A percentile compares a stretch with the other conserved stretches of the same genome.
Evolutionary conservation across 73 alveolate species (phyloP).

Genomic region (Paramecium pentaurelia): DNA sequence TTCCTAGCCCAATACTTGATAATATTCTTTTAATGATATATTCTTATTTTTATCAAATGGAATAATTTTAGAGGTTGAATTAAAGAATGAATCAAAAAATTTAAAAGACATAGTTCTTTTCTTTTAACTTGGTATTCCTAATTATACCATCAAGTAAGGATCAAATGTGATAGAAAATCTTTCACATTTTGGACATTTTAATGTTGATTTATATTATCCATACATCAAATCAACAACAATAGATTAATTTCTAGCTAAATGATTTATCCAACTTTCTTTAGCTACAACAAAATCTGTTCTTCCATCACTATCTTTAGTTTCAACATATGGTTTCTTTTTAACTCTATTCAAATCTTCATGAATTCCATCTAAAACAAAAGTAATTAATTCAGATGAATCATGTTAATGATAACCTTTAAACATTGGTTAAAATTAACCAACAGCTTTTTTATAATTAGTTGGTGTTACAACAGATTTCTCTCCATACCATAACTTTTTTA

Average conservation of each 20-base stretch:
- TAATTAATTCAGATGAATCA: constrained; percentile 78
- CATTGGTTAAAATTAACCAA: constrained; percentile 54
- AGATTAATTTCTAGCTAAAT: constrained; percentile 89
- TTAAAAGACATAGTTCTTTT: constrained; percentile 24
- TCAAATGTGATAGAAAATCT: constrained; percentile 92
- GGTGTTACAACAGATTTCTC: constrained; percentile 36
- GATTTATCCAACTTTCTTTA: constrained; percentile 86
- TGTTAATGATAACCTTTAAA: constrained; percentile 55
- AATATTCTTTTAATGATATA: not conserved
- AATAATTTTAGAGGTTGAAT: not conserved
- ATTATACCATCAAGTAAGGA: constrained; percentile 86
- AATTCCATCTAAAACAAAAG: constrained; percentile 85
- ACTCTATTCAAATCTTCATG: constrained; percentile 97
- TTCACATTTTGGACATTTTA: constrained; percentile 90
- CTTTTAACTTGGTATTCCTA: constrained; percentile 88
- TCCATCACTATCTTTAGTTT: constrained; percentile 68
- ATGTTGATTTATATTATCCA: constrained; percentile 92
- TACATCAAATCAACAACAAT: constrained; percentile 92
- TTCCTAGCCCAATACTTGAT: not conserved
- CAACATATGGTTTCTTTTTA: constrained; percentile 85
- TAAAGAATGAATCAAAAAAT: not conserved
- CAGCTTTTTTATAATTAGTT: constrained; percentile 46
- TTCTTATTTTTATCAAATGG: not conserved
- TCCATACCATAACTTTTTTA: constrained; percentile 60
- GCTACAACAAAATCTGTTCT: constrained; percentile 87